phyloP scores from a whole-genome alignment of 1,284 basidiomycete genomes.

The Cryptococcus sp. region DNA sequence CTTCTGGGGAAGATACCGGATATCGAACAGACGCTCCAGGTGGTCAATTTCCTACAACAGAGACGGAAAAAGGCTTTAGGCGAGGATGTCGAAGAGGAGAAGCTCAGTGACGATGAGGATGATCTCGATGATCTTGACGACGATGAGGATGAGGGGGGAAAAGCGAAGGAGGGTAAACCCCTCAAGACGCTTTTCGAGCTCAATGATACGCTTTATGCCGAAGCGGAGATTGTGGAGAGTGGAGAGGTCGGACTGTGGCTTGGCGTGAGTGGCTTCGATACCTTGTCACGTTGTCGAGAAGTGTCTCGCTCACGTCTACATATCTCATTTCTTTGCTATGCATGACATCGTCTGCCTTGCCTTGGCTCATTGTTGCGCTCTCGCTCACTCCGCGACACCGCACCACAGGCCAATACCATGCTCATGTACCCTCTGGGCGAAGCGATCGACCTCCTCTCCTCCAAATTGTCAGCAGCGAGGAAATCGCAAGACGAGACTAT shows the following conservation, averaged over 20 bases:
- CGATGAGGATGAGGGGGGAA: slow-evolving; percentile 54
- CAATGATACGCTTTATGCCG: slow-evolving; percentile 92
- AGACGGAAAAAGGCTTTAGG: slow-evolving; percentile 60
- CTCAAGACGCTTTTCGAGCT: slow-evolving; percentile 89
- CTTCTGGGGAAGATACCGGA: slow-evolving; percentile 96
- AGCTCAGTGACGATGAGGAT: slow-evolving; percentile 48
- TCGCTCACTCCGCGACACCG: slow-evolving; percentile 8
- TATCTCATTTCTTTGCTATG: background rate
- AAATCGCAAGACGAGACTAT: slow-evolving; percentile 68
- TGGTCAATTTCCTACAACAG: slow-evolving; percentile 81
- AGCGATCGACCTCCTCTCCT: slow-evolving; percentile 72
- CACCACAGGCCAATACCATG: slow-evolving; percentile 88
- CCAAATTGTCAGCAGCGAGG: slow-evolving; percentile 78
- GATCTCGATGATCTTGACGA: slow-evolving; percentile 56
- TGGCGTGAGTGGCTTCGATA: slow-evolving; percentile 67
- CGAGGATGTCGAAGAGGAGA: slow-evolving; percentile 46
- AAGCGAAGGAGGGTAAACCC: slow-evolving; percentile 57
- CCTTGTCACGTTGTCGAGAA: background rate
- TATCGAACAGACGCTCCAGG: slow-evolving; percentile 86
- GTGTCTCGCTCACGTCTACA: background rate
- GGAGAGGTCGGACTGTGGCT: slow-evolving; percentile 95
- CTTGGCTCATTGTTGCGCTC: background rate
- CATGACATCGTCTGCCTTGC: background rate
- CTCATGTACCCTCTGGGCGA: slow-evolving; percentile 85
- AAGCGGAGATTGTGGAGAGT: slow-evolving; percentile 81